Evolutionary conservation across 1,139 yeast genomes (phyloP).

Genomic region (Sugiyamaella neomexicana): DNA sequence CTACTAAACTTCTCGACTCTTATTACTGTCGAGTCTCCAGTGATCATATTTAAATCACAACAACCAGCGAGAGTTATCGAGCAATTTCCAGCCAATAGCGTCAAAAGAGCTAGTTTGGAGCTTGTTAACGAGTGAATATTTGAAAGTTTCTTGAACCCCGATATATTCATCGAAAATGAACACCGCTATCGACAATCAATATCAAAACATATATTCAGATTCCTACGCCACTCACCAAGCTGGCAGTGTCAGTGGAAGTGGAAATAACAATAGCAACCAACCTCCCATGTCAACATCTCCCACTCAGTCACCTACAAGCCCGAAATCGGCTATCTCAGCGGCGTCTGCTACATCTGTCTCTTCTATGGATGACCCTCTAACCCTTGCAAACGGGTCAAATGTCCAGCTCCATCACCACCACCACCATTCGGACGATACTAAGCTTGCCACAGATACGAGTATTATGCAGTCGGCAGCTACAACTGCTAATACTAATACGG

Average conservation of each 20-base stretch:
- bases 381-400: background rate
- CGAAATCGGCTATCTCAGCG: slow-evolving; percentile 22
- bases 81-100: background rate
- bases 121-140: background rate
- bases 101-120: background rate
- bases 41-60: no score
- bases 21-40: no score
- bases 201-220: background rate
- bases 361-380: background rate
- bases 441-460: background rate
- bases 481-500: no score
- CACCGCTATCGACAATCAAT: background rate
- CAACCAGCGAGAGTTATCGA: no score
- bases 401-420: background rate
- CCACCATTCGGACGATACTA: background rate
- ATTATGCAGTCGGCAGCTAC: no score
- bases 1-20: no score
- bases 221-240: background rate
- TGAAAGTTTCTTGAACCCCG: background rate
- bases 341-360: slow-evolving; percentile 18
- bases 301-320: slow-evolving; percentile 22
- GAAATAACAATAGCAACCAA: background rate
- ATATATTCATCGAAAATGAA: background rate
- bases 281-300: slow-evolving; percentile 24
- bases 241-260: background rate